Conservation (phyloP, 2,329 filamentous ascomycete species). For the Alternaria solani region DNA sequence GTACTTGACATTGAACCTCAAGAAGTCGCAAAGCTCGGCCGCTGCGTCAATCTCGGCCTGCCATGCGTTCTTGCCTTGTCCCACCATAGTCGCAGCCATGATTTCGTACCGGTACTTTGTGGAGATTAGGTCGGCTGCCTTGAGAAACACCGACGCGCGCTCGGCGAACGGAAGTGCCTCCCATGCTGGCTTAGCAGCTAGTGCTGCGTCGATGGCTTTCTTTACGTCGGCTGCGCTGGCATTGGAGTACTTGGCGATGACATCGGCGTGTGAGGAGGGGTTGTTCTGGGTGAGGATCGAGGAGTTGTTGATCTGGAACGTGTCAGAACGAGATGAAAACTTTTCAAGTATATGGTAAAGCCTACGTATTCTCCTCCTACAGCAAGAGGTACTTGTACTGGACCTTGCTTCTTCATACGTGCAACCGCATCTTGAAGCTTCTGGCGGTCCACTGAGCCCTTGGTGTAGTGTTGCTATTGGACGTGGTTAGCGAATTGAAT, state of each 20-base stretch:
- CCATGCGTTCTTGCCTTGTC: conserved; percentile 98
- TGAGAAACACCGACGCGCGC: conserved; percentile 91
- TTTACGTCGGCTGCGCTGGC: conserved; percentile 79
- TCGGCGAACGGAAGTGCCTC: conserved; percentile 87
- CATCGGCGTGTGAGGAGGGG: conserved; percentile 78
- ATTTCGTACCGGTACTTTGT: conserved; percentile 96
- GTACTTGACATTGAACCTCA: conserved; percentile 93
- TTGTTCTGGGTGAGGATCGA: conserved; percentile 76
- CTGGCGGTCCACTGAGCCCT: conserved; percentile 80
- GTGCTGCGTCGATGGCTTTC: conserved; percentile 80
- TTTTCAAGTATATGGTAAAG: background rate
- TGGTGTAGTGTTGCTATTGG: conserved; percentile 82
- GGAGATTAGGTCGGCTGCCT: conserved; percentile 89
- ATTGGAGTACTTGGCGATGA: conserved; percentile 84
- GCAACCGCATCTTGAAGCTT: conserved; percentile 78
- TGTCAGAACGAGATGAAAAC: conserved; percentile 18
- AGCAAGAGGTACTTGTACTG: conserved; percentile 81
- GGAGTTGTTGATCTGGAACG: conserved; percentile 69
- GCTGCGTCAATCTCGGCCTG: conserved; percentile 98
- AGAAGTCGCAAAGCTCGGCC: conserved; percentile 90
- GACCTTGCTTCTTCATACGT: conserved; percentile 70
- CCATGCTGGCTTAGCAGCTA: conserved; percentile 88
- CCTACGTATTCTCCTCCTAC: conserved; percentile 82
- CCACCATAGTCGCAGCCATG: conserved; percentile 94
- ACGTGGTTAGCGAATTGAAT: conserved; percentile 12